Conservation (phyloP, 2,329 filamentous ascomycete genomes). For the Aspergillus sp. region DNA sequence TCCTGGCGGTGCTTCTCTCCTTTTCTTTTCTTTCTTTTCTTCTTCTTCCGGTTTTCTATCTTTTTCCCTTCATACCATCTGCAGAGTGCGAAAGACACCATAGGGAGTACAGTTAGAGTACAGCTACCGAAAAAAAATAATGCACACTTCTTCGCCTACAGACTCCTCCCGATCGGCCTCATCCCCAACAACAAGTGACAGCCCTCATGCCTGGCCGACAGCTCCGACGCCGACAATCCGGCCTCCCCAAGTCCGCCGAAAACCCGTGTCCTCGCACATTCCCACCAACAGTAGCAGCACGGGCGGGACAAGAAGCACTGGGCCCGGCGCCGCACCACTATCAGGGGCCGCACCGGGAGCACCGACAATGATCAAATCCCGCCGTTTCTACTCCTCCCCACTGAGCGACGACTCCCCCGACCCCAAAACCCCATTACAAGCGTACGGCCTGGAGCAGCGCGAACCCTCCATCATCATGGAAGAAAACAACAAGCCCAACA, state of each 20-base stretch:
- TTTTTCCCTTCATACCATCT: slow-evolving; percentile 4
- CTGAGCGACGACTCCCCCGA: slow-evolving; percentile 19
- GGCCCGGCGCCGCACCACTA: too few relatives aligned
- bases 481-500: slow-evolving; percentile 10
- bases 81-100: background rate
- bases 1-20: background rate
- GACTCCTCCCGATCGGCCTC: too few relatives aligned
- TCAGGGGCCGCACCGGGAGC: background rate
- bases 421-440: slow-evolving; percentile 21
- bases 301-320: too few relatives aligned
- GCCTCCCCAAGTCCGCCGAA: too few relatives aligned
- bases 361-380: slow-evolving; percentile 13
- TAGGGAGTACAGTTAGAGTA: background rate
- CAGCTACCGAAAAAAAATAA: slow-evolving; percentile 37
- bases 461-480: slow-evolving; percentile 22
- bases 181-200: too few relatives aligned
- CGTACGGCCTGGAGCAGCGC: slow-evolving; percentile 28
- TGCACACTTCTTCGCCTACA: slow-evolving; percentile 15
- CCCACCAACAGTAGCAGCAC: slow-evolving; percentile 1
- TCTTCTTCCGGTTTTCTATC: background rate
- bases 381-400: slow-evolving; percentile 29
- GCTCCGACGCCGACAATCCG: too few relatives aligned
- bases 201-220: too few relatives aligned
- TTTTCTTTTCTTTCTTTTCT: slow-evolving; percentile 1
- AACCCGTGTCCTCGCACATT: too few relatives aligned